Evolutionary conservation across 331 rosid genomes (phyloP), one percentile per base, ranked within the genome.

Genomic region (Stylosanthes scabra): DNA sequence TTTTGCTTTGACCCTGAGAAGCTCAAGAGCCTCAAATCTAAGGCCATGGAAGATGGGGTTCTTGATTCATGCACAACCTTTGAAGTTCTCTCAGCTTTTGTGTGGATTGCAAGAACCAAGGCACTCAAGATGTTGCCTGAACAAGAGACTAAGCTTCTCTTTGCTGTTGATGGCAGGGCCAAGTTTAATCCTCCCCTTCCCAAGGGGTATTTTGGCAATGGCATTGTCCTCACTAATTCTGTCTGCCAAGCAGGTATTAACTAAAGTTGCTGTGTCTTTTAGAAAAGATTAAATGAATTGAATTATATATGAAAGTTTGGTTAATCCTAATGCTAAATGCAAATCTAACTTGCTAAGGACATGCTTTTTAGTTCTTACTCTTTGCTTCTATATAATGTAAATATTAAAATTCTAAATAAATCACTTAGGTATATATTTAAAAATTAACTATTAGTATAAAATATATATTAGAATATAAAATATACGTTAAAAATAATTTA

Each of bases 131-230:
- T 91, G 72, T 6, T 68, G 41, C 88, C 97, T 46, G 84, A 88
- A 0, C 94, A 91, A 25, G 68, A 83, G 64, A 85, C 91, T 45
- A 91, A 91, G 83, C 94, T 91, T 20, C 88, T 91, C 0, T 91
- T 91, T 78, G 92, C 97, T 29, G 97, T 91, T 46, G 92, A 91
- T 81, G 92, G 94, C 27, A 78, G 97, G 83, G 57, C 72, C 0
- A 91, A 82, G 72, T 91, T 91, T 50, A 47, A 63, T 34, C 94
- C 97, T 2, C 80, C 86, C 25, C 85, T 88, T 1, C 92, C 92
- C 75, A 85, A 87, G 76, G 90, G 97, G 44, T 88, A 91, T 72
- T 91, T 75, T 55, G 97, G 94, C 0, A 91, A 91, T 82, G 97
- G 94, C 13, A 83, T 91, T 68, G 88, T 91, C 9, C 66, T 91